Evolutionary conservation across 495 filamentous ascomycete genomes (phyloP).

Genomic region (Sphaerosporella brunnea): DNA sequence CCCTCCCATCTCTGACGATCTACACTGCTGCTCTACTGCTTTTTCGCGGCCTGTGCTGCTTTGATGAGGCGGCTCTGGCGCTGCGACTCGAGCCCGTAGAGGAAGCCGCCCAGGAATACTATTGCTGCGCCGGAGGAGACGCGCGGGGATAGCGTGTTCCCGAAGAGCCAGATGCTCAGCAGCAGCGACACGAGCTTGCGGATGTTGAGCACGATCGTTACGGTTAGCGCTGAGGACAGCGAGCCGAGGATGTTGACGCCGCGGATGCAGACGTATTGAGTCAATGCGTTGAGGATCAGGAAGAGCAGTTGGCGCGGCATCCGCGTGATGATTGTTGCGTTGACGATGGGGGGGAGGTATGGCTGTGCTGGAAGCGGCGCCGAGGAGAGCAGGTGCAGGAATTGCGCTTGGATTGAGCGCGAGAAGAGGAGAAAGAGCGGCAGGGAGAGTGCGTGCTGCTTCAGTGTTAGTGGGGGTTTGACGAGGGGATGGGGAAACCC

Average conservation of each 20-base stretch:
- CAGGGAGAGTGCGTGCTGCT: slow-evolving; percentile 22
- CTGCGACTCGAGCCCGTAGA: slow-evolving; percentile 66
- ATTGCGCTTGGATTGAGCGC: slow-evolving; percentile 34
- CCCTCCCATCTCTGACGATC: too few species aligned
- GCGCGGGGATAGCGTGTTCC: slow-evolving; percentile 54
- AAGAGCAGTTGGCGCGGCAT: slow-evolving; percentile 57
- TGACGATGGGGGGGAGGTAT: slow-evolving; percentile 10
- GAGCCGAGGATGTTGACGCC: slow-evolving; percentile 84
- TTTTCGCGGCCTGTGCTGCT: too few species aligned
- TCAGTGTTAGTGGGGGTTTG: not conserved
- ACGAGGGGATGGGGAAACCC: slow-evolving; percentile 32
- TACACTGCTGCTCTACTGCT: too few species aligned
- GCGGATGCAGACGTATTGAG: slow-evolving; percentile 85
- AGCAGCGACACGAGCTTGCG: slow-evolving; percentile 83
- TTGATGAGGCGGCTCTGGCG: too few species aligned
- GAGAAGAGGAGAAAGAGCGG: slow-evolving; percentile 39
- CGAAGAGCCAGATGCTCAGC: slow-evolving; percentile 83
- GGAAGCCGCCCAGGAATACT: slow-evolving; percentile 70
- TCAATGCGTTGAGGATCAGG: slow-evolving; percentile 63
- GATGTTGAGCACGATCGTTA: slow-evolving; percentile 89
- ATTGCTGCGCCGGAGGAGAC: slow-evolving; percentile 65
- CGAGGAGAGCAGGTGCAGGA: slow-evolving; percentile 24
- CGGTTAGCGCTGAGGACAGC: slow-evolving; percentile 72
- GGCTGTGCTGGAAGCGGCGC: slow-evolving; percentile 10
- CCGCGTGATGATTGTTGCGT: slow-evolving; percentile 26